Percentiles rank a stretch among this genome's conserved stretches.
phyloP scores from a whole-genome alignment of 2,329 filamentous ascomycete genomes.

The Aspergillus sp. region DNA sequence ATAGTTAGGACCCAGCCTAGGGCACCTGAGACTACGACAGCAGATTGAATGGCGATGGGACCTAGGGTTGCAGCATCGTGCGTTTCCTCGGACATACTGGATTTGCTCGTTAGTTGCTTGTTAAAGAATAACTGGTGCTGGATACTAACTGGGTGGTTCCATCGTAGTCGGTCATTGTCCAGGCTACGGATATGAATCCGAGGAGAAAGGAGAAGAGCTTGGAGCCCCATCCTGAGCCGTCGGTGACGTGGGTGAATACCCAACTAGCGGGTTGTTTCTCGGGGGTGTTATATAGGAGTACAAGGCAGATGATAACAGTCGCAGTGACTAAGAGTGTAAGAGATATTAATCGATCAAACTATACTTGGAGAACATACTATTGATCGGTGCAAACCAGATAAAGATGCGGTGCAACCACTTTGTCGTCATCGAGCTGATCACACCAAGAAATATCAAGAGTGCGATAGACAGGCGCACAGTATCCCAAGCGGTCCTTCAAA shows the following conservation, averaged over 20 bases:
- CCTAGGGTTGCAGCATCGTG: constrained; percentile 62
- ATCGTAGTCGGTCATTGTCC: constrained; percentile 69
- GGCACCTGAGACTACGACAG: constrained; percentile 59
- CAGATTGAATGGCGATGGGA: constrained; percentile 59
- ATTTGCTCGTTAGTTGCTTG: background rate
- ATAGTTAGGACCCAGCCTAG: constrained; percentile 64
- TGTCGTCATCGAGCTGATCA: constrained; percentile 64
- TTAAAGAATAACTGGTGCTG: background rate
- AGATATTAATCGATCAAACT: background rate
- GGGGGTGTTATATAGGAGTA: constrained; percentile 58
- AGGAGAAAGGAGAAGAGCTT: constrained; percentile 63
- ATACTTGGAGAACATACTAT: constrained; percentile 41
- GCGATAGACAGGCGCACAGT: constrained; percentile 60
- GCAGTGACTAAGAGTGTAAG: constrained; percentile 48
- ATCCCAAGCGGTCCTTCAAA: constrained; percentile 53
- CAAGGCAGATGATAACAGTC: constrained; percentile 60
- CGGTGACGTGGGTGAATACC: constrained; percentile 62
- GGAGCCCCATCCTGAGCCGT: constrained; percentile 63
- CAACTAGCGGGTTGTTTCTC: constrained; percentile 59
- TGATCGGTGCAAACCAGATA: constrained; percentile 66
- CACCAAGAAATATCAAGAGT: constrained; percentile 55
- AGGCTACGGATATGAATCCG: constrained; percentile 48
- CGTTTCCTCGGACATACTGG: constrained; percentile 65
- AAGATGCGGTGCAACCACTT: constrained; percentile 60
- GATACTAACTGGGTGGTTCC: constrained; percentile 60